Conservation (phyloP, 2,329 filamentous ascomycete genomes). For the Trichoderma koningii region DNA sequence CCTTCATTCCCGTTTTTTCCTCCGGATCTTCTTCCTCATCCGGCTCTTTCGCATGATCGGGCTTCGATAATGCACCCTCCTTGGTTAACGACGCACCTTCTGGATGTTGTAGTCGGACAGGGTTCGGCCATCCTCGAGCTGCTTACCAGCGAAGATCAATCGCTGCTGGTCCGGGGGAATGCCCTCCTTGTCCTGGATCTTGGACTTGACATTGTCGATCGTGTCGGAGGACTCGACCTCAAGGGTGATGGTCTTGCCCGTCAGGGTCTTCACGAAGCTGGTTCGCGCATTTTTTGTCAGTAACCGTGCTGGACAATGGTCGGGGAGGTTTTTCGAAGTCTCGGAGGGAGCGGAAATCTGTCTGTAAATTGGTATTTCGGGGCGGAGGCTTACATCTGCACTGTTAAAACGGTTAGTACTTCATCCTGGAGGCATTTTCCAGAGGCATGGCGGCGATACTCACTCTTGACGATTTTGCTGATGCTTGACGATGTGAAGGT, state of each 20-base stretch:
- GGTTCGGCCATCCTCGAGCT: constrained; percentile 97
- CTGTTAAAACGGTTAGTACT: constrained; percentile 58
- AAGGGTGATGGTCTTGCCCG: constrained; percentile 99
- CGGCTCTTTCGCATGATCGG: background rate
- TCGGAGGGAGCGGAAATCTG: constrained; percentile 21
- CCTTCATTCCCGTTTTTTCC: background rate
- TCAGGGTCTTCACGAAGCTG: constrained; percentile 99
- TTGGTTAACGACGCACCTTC: constrained; percentile 66
- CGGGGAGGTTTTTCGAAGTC: constrained; percentile 31
- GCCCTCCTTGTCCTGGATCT: constrained; percentile 99
- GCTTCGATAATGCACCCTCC: background rate
- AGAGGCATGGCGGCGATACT: constrained; percentile 41
- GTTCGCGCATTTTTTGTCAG: constrained; percentile 37
- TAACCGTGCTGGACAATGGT: constrained; percentile 6
- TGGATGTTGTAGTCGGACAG: constrained; percentile 99
- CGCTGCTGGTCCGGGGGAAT: constrained; percentile 98
- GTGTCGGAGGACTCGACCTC: constrained; percentile 99
- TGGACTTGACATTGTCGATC: constrained; percentile 99
- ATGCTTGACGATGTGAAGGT: constrained; percentile 49
- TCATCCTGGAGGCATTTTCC: background rate
- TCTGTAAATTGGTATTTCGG: background rate
- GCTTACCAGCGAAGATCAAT: constrained; percentile 98
- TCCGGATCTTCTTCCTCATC: background rate
- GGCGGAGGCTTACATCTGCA: constrained; percentile 78
- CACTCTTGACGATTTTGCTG: constrained; percentile 61